Base-by-base conservation (phyloP, 2,329 filamentous ascomycete species). In the Penicillium olsonii region DNA sequence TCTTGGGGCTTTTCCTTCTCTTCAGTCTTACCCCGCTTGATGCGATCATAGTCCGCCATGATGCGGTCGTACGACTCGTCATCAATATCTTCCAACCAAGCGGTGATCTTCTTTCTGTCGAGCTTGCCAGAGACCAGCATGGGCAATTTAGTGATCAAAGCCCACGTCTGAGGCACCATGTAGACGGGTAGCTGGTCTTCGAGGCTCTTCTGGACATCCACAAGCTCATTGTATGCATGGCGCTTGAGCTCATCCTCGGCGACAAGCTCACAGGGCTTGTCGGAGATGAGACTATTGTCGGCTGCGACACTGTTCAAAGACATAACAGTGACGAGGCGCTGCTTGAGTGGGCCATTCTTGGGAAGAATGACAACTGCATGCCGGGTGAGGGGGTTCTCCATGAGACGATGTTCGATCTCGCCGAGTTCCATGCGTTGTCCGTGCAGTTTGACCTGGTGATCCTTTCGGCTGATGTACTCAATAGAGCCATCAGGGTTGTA, bases 391-490 rank as follows among this genome's bases (percentile, higher is more conserved):
- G 49, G 11, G 42, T 68, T 59, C n/a, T 63, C 64, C 26, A 62
- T 55, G 9, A 72, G 56, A n/a, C 69, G 66, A 51, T 67, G 64
- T 38, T 72, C 68, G 18, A 77, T 78, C 59, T 77, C 78, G 38
- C 71, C 76, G 38, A 84, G 76, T 68, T 84, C 87, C 55, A 87
- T 81, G 41, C 85, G 75, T 57, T 82, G 84, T 12, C 87, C 87
- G 8, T 78, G 73, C 11, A 88, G 67, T 64, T 89, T 88, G 51
- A 87, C 81, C 63, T 85, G 84, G 37, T 80, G 78, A 54, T 88
- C 85, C 58, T 84, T 85, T 37, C 86, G 78, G 5, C 84, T 83
- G 19, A 84, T 57, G 45, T 66, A 67, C 31, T 65, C 56, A 6
- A 69, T 47, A 4, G 65, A 67, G 0, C 70, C 70, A 51, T 73